phyloP scores from a whole-genome alignment of 2,329 filamentous ascomycete genomes.

The Colletotrichum destructivum region DNA sequence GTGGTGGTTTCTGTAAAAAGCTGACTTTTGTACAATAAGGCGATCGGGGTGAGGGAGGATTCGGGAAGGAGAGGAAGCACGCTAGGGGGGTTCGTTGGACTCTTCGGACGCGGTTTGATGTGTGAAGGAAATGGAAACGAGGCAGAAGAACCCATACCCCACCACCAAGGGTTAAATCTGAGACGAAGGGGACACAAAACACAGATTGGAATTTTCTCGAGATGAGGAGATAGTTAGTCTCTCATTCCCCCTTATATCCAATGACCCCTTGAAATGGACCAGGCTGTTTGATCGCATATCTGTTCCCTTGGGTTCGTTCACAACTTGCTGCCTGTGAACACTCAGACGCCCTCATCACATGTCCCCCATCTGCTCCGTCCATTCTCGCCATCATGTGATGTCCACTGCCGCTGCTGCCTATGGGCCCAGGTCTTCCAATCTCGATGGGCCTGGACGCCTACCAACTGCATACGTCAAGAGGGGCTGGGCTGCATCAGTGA shows the following conservation, averaged over 20 bases:
- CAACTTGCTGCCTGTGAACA: neutral
- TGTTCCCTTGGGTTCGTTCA: neutral
- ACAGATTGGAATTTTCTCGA: conserved; percentile 40
- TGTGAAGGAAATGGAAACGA: conserved; percentile 16
- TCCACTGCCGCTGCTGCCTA: conserved; percentile 7
- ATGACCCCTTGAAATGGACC: conserved; percentile 15
- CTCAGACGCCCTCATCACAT: neutral
- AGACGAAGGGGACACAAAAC: conserved; percentile 24
- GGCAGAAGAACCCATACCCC: conserved; percentile 11
- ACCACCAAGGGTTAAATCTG: neutral
- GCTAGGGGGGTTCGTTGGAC: neutral
- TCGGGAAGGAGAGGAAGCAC: neutral
- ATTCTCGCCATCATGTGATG: neutral
- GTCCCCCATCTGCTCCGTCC: neutral
- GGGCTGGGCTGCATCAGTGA: neutral
- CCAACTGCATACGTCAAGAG: neutral
- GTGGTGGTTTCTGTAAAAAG: conserved; percentile 43
- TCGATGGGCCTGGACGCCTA: neutral
- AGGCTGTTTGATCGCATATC: conserved; percentile 5
- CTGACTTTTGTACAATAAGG: conserved; percentile 42
- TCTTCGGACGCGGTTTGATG: conserved; percentile 15
- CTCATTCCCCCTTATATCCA: neutral
- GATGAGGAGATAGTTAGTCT: conserved; percentile 21
- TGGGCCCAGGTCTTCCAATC: neutral
- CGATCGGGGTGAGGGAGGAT: conserved; percentile 13